Evolutionary conservation across 768 basidiomycete genomes (phyloP), one percentile per base, ranked within the genome.

Genomic region (Hydnum rufescens): DNA sequence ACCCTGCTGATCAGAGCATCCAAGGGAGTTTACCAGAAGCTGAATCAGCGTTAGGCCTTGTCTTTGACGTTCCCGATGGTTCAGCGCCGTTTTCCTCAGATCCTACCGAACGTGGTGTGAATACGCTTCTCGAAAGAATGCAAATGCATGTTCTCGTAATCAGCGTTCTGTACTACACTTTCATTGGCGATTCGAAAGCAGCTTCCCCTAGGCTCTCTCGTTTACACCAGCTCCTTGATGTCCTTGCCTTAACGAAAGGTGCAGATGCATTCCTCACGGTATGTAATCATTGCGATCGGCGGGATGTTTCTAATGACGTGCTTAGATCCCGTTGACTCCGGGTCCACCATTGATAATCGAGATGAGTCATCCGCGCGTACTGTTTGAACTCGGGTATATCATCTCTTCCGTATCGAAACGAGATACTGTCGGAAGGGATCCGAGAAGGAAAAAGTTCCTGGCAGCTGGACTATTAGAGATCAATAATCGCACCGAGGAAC

Each of bases 371-470:
- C 82, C 83, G 0, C 73, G 77, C 3, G 63, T 79, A 2, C 58
- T 85, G 0, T 78, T 76, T 56, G 62, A 74, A 8, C 68, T 85
- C 3, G 77, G 75, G 0, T 85, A 79, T 61, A 72, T 85, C 3
- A 65, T 83, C 36, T 80, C 76, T 57, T 71, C 73, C 3, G 66
- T 74, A 1, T 73, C 79, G 0, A 82, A 83, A 58, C 74, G 80
- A 13, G 82, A 87, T 59, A 72, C 78, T 0, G 74, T 80, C 0
- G 85, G 82, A 36, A 70, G 80, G 25, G 78, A 75, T 51, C 83
- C 84, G 3, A 82, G 79, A 66, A 71, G 78, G 54, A 77, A 74
- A 46, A 66, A 81, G 0, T 87, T 84, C 64, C 76, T 80, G 0
- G 62, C 63, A 4, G 82, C 81, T 55, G 84, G 81, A 2, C 48